Percentiles rank a stretch among this genome's conserved stretches.
These are phyloP conservation scores for Pulveroboletus sp. DNA, from an alignment of 1,284 basidiomycete species.

Conservation along the genomic window DNA sequence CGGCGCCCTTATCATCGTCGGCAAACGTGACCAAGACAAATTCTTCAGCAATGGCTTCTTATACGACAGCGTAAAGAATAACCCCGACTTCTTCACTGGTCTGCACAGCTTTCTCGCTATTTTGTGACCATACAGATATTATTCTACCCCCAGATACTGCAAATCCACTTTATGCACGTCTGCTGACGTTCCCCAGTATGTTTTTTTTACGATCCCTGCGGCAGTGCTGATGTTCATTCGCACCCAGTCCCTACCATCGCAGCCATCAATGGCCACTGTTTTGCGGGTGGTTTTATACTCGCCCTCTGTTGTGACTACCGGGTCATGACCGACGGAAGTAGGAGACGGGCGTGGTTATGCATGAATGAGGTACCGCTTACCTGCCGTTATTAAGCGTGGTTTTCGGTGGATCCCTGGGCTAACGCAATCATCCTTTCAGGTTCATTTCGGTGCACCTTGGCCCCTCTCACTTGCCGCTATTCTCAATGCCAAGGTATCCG, in stretches of 20 bases:
- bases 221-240: background rate
- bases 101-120: slow-evolving; percentile 26
- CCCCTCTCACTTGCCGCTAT: slow-evolving; percentile 74
- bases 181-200: slow-evolving; percentile 73
- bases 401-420: background rate
- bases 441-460: slow-evolving; percentile 81
- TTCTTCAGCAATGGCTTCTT: slow-evolving; percentile 82
- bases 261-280: slow-evolving; percentile 90
- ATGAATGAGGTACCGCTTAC: slow-evolving; percentile 81
- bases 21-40: slow-evolving; percentile 73
- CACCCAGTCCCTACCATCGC: slow-evolving; percentile 76
- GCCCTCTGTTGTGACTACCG: slow-evolving; percentile 87
- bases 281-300: slow-evolving; percentile 84
- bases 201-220: background rate
- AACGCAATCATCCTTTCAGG: slow-evolving; percentile 42
- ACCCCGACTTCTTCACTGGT: slow-evolving; percentile 79
- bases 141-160: slow-evolving; percentile 45
- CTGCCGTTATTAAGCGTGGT: background rate
- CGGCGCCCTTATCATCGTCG: slow-evolving; percentile 79
- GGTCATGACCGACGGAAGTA: slow-evolving; percentile 81
- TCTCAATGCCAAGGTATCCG: slow-evolving; percentile 66
- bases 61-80: slow-evolving; percentile 52
- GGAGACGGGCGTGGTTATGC: slow-evolving; percentile 79
- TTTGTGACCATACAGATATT: background rate
- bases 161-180: slow-evolving; percentile 53